Percentiles rank a stretch among this genome's conserved stretches.
Conservation (phyloP, 2,329 filamentous ascomycete species). For the Paramyrothecium roridum region DNA sequence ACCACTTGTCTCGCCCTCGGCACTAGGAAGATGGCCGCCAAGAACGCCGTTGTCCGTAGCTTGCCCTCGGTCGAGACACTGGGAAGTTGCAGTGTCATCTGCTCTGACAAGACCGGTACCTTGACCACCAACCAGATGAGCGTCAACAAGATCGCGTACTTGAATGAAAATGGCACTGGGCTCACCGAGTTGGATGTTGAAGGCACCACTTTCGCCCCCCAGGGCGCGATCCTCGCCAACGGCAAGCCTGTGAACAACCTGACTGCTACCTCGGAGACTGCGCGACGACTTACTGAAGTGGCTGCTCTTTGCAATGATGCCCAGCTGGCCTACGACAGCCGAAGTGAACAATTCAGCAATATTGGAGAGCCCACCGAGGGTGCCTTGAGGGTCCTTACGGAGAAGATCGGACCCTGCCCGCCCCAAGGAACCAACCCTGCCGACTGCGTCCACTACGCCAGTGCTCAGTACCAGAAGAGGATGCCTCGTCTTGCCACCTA, state of each 20-base stretch:
- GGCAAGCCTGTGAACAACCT: slow-evolving; percentile 69
- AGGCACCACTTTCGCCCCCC: slow-evolving; percentile 87
- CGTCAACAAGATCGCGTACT: slow-evolving; percentile 85
- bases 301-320: slow-evolving; percentile 86
- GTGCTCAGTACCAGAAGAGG: slow-evolving; percentile 76
- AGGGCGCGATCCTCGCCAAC: slow-evolving; percentile 67
- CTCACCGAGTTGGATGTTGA: slow-evolving; percentile 87
- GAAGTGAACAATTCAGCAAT: slow-evolving; percentile 70
- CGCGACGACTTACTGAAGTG: slow-evolving; percentile 73
- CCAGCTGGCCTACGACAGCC: slow-evolving; percentile 75
- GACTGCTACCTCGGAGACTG: slow-evolving; percentile 68
- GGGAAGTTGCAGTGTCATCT: slow-evolving; percentile 98
- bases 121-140: slow-evolving; percentile 99
- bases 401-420: slow-evolving; percentile 88
- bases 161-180: slow-evolving; percentile 68
- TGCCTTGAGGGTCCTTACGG: slow-evolving; percentile 82
- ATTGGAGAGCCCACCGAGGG: slow-evolving; percentile 96
- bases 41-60: slow-evolving; percentile 95
- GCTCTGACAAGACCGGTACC: slow-evolving; percentile 98
- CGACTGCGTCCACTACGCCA: slow-evolving; percentile 75
- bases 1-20: slow-evolving; percentile 97
- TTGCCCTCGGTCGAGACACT: slow-evolving; percentile 96
- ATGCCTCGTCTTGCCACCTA: slow-evolving; percentile 79
- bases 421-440: slow-evolving; percentile 47
- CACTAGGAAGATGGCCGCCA: slow-evolving; percentile 97